Base-by-base conservation (phyloP, 352 stramenopile species). In the Phytophthora ramorum region DNA sequence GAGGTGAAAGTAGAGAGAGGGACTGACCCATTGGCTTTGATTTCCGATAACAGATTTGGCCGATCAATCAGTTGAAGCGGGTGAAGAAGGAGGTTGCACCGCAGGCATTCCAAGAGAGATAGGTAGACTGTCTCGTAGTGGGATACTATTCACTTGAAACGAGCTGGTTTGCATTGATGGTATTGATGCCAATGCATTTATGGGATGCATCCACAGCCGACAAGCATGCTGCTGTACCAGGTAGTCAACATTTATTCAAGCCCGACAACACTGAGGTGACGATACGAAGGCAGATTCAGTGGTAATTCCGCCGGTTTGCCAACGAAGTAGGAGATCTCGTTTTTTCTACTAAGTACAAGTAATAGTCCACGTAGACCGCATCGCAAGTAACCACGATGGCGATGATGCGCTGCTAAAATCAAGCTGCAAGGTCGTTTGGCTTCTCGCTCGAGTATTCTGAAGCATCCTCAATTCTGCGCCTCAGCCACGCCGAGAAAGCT, bases 31-130 rank as follows among this genome's bases (percentile, higher is more conserved):
- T 24, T 24, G 19, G 20, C 28, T 17, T 41, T 45, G 34, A 1
- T 8, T 47, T 16, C 63, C 20, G 12, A 20, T 50, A 51, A 32
- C 35, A 96, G 87, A 89, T 96, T 75, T 96, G 87, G 87, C 87
- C 87, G 32, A 62, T 85, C 8, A 84, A 83, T 48, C 76, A 96
- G 70, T 28, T 92, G 26, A 90, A 85, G 41, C 62, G 73, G 53
- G 75, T 96, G 16, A 59, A 90, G 53, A 88, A 81, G 58, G 72
- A 90, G 57, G 53, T 75, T 6, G 59, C 69, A n/a, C 62, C 78
- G 38, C 78, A 90, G 37, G 76, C 73, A 34, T 90, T 92, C 38
- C 70, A 65, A 17, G 83, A 91, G 57, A 84, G 73, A 72, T 86
- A 80, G 57, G 32, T 37, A 35, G 38, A 17, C 14, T 1, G 28